Conservation (phyloP, 2,329 filamentous ascomycete genomes). For the Neonectria hederae region DNA sequence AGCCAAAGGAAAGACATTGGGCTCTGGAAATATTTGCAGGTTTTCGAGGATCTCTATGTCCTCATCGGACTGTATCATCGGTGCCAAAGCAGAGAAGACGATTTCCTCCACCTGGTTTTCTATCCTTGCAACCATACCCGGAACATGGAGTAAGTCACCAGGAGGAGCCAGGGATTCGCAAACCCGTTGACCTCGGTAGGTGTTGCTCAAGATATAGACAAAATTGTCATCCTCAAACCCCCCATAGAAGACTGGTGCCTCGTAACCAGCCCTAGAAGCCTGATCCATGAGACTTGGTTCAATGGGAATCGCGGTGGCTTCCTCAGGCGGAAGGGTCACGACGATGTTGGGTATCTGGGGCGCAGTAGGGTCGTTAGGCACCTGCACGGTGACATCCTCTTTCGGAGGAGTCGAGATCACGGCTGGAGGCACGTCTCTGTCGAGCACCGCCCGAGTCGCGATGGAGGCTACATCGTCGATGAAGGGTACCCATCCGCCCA, state of each 20-base stretch:
- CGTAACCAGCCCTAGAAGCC: background rate
- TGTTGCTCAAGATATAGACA: no score
- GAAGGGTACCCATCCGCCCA: constrained; percentile 16
- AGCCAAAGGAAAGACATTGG: background rate
- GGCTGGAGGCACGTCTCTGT: background rate
- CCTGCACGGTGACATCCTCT: background rate
- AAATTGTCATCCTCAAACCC: no score
- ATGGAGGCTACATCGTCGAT: constrained; percentile 5
- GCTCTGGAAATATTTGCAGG: background rate
- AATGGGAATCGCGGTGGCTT: background rate
- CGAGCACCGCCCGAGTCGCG: background rate
- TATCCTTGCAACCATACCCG: no score
- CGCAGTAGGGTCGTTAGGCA: background rate
- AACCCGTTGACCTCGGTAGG: no score
- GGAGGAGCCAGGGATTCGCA: no score
- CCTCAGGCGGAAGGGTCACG: background rate
- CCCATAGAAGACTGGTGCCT: background rate
- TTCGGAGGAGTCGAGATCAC: background rate
- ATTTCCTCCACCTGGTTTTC: no score
- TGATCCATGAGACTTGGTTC: background rate
- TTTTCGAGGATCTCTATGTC: background rate
- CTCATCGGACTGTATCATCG: background rate
- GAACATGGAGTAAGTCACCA: no score
- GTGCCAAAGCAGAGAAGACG: no score
- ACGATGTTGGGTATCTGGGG: no score